Evolutionary conservation across 75 land plant genomes (phyloP).

Genomic region (Selaginella tamariscina): DNA sequence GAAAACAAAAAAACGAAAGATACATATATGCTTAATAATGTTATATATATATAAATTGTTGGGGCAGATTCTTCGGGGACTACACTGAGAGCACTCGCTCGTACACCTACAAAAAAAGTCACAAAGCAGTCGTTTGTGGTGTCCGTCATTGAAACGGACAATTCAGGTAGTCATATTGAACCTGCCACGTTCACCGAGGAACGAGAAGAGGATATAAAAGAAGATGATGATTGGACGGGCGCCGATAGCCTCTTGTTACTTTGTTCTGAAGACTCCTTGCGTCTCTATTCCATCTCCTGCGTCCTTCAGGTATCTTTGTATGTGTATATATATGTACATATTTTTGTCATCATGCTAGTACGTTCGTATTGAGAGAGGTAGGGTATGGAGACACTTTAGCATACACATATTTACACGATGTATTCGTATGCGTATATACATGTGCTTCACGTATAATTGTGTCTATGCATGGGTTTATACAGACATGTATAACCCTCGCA

Average conservation of each 20-base stretch:
- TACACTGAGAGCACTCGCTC: not conserved
- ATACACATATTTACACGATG: too few relatives aligned
- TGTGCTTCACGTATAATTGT: too few relatives aligned
- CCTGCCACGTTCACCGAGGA: not conserved
- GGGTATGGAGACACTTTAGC: too few relatives aligned
- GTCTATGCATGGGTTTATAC: too few relatives aligned
- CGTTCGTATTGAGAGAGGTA: too few relatives aligned
- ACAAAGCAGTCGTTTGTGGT: not conserved
- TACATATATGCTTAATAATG: too few relatives aligned
- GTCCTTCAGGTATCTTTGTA: not conserved
- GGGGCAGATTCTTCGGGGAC: conserved; percentile 6
- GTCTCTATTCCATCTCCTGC: not conserved
- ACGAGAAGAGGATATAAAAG: not conserved
- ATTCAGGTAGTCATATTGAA: not conserved
- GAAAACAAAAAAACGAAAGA: too few relatives aligned
- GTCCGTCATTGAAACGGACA: not conserved
- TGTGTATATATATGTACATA: too few relatives aligned
- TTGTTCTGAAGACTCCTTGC: not conserved
- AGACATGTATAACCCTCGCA: too few relatives aligned
- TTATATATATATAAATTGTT: too few relatives aligned
- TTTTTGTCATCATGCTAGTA: too few relatives aligned
- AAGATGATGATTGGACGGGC: not conserved
- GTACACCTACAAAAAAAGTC: not conserved
- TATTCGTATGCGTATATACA: too few relatives aligned
- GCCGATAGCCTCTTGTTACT: not conserved